phyloP scores from a whole-genome alignment of 2,329 filamentous ascomycete genomes.

The Trichoderma koningii region DNA sequence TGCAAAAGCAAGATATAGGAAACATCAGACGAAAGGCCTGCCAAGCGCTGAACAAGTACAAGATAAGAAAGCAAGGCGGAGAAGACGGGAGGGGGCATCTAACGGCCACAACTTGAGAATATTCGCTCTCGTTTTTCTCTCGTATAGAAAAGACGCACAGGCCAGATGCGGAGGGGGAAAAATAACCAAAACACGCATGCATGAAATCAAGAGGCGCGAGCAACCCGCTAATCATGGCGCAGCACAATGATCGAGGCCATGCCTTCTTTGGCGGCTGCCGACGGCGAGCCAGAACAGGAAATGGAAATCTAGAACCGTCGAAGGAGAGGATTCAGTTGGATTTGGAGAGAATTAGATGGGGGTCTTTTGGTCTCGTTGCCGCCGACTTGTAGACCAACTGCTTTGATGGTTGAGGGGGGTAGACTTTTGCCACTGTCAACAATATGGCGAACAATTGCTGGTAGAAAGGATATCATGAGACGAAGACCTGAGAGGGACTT shows the following conservation, averaged over 20 bases:
- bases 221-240: slow-evolving; percentile 21
- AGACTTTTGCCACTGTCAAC: not conserved
- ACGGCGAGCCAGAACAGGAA: not conserved
- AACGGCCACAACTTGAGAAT: no score
- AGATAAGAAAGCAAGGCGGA: no score
- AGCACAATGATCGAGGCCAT: slow-evolving; percentile 5
- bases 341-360: not conserved
- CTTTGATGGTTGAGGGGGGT: not conserved
- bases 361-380: not conserved
- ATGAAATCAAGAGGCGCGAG: not conserved
- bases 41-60: no score
- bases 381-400: not conserved
- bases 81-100: no score
- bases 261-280: slow-evolving; percentile 4
- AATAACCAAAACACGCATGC: not conserved
- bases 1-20: no score
- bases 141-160: no score
- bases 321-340: not conserved
- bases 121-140: no score
- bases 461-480: not conserved
- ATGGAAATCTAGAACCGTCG: not conserved
- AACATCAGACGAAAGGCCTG: no score
- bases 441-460: not conserved
- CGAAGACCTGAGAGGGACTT: no score
- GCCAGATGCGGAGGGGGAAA: no score